These are phyloP conservation scores for Candida loeiensis DNA, from an alignment of 805 yeast species.

Conservation along the genomic window DNA sequence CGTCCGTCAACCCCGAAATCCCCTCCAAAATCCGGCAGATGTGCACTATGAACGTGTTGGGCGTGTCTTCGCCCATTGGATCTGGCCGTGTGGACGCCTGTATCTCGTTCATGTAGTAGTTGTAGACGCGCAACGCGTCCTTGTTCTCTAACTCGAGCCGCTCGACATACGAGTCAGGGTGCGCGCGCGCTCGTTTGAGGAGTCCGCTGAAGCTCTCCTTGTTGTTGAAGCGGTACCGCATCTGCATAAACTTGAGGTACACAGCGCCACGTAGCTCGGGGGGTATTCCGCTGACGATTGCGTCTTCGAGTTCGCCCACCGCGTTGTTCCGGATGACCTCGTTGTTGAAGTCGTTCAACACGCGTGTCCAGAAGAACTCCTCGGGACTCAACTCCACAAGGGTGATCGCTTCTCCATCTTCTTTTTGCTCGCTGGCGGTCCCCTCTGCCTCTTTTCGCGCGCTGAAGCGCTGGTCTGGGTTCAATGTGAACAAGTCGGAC, in stretches of 20 bases:
- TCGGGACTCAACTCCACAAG: constrained; percentile 1
- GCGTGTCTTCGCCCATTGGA: constrained; percentile 9
- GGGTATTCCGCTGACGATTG: constrained; percentile 31
- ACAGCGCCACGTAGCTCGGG: constrained; percentile 25
- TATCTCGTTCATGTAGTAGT: constrained; percentile 28
- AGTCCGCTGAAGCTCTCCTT: constrained; percentile 29
- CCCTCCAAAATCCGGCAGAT: constrained; percentile 17
- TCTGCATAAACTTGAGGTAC: constrained; percentile 31
- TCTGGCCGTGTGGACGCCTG: constrained; percentile 10
- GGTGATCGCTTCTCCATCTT: background rate
- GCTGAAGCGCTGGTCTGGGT: constrained; percentile 4
- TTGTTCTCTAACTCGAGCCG: constrained; percentile 16
- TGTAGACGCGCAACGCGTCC: constrained; percentile 29
- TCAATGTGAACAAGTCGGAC: constrained; percentile 21
- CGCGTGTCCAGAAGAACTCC: constrained; percentile 18
- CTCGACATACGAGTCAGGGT: constrained; percentile 15
- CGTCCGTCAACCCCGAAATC: constrained; percentile 19
- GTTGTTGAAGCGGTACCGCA: constrained; percentile 25
- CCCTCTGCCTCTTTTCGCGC: constrained; percentile 1
- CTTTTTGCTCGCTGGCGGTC: no score
- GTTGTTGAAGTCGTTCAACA: constrained; percentile 16
- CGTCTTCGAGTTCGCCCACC: constrained; percentile 18
- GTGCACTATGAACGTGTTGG: constrained; percentile 22
- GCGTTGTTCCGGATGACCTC: constrained; percentile 10
- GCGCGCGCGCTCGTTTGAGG: constrained; percentile 19